These are phyloP conservation scores for Paramecium octaurelia DNA, from an alignment of 73 alveolate genomes.

Conservation along the genomic window DNA sequence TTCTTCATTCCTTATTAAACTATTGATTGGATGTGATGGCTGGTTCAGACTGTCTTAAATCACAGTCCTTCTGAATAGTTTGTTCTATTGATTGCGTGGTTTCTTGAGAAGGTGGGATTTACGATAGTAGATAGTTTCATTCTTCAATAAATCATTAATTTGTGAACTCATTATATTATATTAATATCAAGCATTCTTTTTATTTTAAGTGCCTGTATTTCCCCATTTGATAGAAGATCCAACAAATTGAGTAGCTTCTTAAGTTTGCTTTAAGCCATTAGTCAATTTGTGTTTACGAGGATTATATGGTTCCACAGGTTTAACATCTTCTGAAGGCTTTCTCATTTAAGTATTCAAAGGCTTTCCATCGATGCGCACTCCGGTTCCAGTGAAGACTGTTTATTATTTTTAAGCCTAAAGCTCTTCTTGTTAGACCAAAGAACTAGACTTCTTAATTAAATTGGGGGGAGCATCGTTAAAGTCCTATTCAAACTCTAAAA, in stretches of 20 bases:
- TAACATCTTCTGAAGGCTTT: constrained; percentile 67
- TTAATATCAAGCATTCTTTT: not conserved
- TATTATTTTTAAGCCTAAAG: constrained; percentile 51
- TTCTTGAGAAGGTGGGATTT: not conserved
- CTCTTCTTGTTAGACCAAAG: constrained; percentile 52
- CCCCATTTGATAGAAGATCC: not conserved
- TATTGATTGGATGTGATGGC: not conserved
- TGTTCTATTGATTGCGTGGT: not conserved
- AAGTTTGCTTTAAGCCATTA: constrained; percentile 66
- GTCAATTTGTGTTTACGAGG: constrained; percentile 87
- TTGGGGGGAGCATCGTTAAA: constrained; percentile 79
- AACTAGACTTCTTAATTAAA: constrained; percentile 71
- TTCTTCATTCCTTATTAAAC: not conserved
- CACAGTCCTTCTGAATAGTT: not conserved
- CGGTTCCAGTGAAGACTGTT: constrained; percentile 69
- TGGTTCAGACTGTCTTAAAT: not conserved
- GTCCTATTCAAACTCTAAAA: constrained; percentile 61
- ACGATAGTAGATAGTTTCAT: not conserved
- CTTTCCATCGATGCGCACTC: constrained; percentile 83
- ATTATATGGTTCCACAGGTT: constrained; percentile 75
- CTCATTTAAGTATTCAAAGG: constrained; percentile 71
- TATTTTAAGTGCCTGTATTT: not conserved
- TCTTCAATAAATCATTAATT: not conserved
- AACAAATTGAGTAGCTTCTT: not conserved
- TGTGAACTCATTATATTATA: not conserved